Percentiles rank a stretch among this genome's conserved stretches.
phyloP scores from a whole-genome alignment of 2,329 filamentous ascomycete genomes.

The Calonectria montana region DNA sequence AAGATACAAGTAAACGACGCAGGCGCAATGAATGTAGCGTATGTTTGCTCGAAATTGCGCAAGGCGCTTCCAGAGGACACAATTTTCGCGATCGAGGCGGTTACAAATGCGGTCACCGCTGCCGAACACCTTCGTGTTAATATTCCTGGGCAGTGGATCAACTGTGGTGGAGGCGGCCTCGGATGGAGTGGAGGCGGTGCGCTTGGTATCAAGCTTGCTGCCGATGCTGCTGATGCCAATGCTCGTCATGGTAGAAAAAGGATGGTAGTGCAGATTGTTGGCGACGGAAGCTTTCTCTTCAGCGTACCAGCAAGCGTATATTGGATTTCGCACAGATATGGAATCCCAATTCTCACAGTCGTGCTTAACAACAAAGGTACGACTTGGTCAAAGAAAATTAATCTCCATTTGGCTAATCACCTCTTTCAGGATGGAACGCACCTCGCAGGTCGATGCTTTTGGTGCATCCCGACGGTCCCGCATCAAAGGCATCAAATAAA shows the following conservation, averaged over 20 bases:
- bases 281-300: constrained; percentile 65
- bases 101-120: constrained; percentile 75
- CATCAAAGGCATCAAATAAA: constrained; percentile 63
- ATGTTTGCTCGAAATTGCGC: constrained; percentile 41
- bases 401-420: neutral
- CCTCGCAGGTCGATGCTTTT: constrained; percentile 65
- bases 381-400: neutral
- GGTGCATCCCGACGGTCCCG: constrained; percentile 66
- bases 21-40: neutral
- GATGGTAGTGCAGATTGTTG: constrained; percentile 64
- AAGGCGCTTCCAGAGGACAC: constrained; percentile 56
- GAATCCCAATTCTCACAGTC: constrained; percentile 63
- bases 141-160: constrained; percentile 78
- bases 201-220: constrained; percentile 79
- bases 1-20: constrained; percentile 56
- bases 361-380: constrained; percentile 65
- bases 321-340: constrained; percentile 64
- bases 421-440: constrained; percentile 64
- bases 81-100: constrained; percentile 80
- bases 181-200: constrained; percentile 83
- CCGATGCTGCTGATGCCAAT: constrained; percentile 45
- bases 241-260: constrained; percentile 49
- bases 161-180: constrained; percentile 81
- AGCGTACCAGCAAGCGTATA: constrained; percentile 63
- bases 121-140: constrained; percentile 76